These are phyloP conservation scores for Russula compacta DNA, from an alignment of 768 basidiomycete genomes.

Conservation along the genomic window DNA sequence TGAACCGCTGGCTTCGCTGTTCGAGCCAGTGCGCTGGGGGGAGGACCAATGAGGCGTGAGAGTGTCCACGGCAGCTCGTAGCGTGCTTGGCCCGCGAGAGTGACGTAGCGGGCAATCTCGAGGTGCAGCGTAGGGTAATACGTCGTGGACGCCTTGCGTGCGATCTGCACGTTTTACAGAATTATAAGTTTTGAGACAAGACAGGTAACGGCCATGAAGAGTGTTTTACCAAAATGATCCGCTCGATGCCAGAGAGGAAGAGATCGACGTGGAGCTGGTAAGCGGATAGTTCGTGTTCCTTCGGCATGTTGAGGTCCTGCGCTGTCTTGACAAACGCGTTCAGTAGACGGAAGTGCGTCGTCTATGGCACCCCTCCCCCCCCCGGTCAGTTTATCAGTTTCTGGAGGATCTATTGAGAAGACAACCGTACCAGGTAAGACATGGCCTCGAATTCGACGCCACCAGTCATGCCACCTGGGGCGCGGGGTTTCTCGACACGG, in stretches of 20 bases:
- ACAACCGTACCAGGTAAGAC: conserved; percentile 67
- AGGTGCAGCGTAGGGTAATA: conserved; percentile 95
- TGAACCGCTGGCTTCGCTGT: neutral
- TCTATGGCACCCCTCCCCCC: conserved; percentile 38
- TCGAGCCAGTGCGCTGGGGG: conserved; percentile 47
- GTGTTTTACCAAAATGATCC: conserved; percentile 69
- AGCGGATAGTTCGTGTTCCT: conserved; percentile 67
- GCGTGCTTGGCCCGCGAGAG: conserved; percentile 51
- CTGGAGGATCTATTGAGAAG: too few relatives aligned
- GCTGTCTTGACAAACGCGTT: conserved; percentile 67
- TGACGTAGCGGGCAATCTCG: conserved; percentile 83
- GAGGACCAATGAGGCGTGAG: conserved; percentile 67
- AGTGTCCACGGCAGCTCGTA: conserved; percentile 78
- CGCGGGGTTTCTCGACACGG: conserved; percentile 80
- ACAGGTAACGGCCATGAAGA: neutral
- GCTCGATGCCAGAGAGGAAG: conserved; percentile 85
- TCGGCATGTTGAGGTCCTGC: conserved; percentile 54
- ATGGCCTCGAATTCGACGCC: conserved; percentile 98
- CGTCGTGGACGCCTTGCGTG: conserved; percentile 87
- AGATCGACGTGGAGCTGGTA: conserved; percentile 78
- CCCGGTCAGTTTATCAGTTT: neutral
- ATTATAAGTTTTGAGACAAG: neutral
- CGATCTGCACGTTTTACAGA: conserved; percentile 46
- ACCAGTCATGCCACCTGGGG: conserved; percentile 97
- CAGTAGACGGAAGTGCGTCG: conserved; percentile 77